Evolutionary conservation across 106 monocot species (phyloP), one percentile per base, ranked within the genome.

Genomic region (Platanthera guangdongensis): DNA sequence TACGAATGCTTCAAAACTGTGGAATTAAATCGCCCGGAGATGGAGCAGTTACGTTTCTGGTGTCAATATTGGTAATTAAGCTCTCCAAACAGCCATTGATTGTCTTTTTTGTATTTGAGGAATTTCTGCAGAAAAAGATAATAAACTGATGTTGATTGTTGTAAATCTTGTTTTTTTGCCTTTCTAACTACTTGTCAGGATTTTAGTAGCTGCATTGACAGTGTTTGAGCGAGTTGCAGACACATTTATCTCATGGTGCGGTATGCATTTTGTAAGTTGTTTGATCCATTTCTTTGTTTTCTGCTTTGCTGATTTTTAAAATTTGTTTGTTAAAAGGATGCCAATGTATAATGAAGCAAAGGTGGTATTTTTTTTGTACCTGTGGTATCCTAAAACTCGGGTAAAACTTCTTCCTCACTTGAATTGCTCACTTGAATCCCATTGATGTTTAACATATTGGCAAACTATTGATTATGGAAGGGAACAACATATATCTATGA

Each of bases 301-400:
- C 11, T n/a, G 10, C 47, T 70, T 48, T 6, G 25, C 45, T 47
- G 68, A 51, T 30, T 65, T 65, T 65, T 30, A 11, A 39, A 39
- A 11, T 2, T 65, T 0, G 11, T 68, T 53, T 74, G 75, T 32
- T 72, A 81, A 50, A 74, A 96, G 96, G 96, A 55, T 96, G 78
- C 96, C 96, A 49, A 85, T 96, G 88, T 96, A 96, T 74, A 81
- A 71, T 55, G 96, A 93, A 84, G 96, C 93, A 65, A 97, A 97
- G 85, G 63, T 97, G 76, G 89, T 83, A 51, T 89, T 97, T 47
- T 89, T 89, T 74, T 68, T 97, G 52, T 97, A 97, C 81, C 77
- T 97, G 45, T 97, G 93, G 96, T 86, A 85, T 79, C 96, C 96
- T 9, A 97, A 85, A 74, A 97, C 96, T 70, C 91, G 77, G 93